Base-by-base conservation (phyloP, 1,284 basidiomycete genomes). In the Ceratobasidium theobromae region DNA sequence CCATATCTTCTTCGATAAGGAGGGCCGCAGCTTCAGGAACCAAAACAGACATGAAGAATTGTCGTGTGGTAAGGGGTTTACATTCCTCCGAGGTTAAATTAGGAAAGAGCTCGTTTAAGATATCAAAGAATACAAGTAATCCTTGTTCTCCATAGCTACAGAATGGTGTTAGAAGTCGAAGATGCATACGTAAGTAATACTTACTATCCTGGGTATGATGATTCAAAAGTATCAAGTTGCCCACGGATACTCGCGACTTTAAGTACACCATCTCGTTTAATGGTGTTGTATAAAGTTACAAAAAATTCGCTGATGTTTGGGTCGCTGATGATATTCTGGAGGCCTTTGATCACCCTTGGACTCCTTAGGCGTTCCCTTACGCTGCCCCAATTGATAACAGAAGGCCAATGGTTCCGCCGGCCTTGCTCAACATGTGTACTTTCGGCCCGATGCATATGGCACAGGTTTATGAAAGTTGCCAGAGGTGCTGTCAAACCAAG, bases 201-300 rank as follows among this genome's bases (percentile, higher is more conserved):
- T 78, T 72, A 92, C 90, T 92, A 92, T 78, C 90, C 89, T 40
- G 89, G 88, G 70, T 90, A 88, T 1, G 84, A 83, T 76, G 85
- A 88, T 71, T 89, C 82, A 71, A 92, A 92, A 70, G 78, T 88
- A 27, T 83, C 79, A 71, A 89, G 89, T 71, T 91, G 89, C 1
- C 83, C 88, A 49, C 80, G 82, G 52, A 89, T 81, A 32, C 88
- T 85, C 1, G 82, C 79, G 11, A 83, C 83, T n/a, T 82, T 82
- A 48, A 84, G 81, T 27, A 82, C 80, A 0, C 89, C 62, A 21
- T 65, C 49, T 14, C 62, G 62, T 25, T 65, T 65, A 41, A 65
- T 53, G 18, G 27, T 46, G 6, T 46, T 30, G n/a, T 52, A 45
- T 5, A 86, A 74, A 28, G 89, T 86, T 49, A 72, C 75, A 88